Base-by-base conservation (phyloP, 306 rosid species). In the Castanospermum australe region DNA sequence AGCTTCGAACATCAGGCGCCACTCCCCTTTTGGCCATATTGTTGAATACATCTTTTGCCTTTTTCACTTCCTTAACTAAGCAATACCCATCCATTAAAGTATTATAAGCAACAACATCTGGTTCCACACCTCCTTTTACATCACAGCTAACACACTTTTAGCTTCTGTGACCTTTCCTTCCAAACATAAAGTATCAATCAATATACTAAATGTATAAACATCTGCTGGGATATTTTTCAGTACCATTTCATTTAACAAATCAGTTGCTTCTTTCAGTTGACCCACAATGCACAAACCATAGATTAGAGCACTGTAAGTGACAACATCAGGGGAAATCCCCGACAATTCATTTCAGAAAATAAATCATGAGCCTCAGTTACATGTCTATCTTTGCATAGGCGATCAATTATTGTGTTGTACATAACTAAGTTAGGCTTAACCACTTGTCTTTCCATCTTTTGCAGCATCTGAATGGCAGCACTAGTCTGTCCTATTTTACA, bases 211-310 rank as follows among this genome's bases (percentile, higher is more conserved):
- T n/a, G 39, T 79, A 7, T 5, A 6, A 1, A 70, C 72, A 45
- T 67, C 5, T 12, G 60, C 47, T 2, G 41, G 6, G 3, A 66
- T 62, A 47, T 45, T 57, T 25, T 52, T 20, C 14, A n/a, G 8
- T 36, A 38, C 42, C 84, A 81, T 81, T 36, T 75, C 70, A 11
- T 55, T 75, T 8, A 81, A 39, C 54, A 73, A 52, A 4, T 50
- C 21, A 8, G n/a, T 36, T 36, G 61, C 61, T 54, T 54, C 61
- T 1, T n/a, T 6, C 28, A 18, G 36, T 28, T 18, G 18, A 7
- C 74, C 68, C 6, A 28, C 21, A 22, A 8, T 35, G 50, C 80
- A 81, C 0, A 30, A 10, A 2, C 68, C 84, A 28, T 64, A 38
- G 22, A 56, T 74, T 9, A 74, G n/a, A 24, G 79, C 30, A 6